Evolutionary conservation across 176 grass and related monocot species (phyloP).

Genomic region (Lolium rigidum): DNA sequence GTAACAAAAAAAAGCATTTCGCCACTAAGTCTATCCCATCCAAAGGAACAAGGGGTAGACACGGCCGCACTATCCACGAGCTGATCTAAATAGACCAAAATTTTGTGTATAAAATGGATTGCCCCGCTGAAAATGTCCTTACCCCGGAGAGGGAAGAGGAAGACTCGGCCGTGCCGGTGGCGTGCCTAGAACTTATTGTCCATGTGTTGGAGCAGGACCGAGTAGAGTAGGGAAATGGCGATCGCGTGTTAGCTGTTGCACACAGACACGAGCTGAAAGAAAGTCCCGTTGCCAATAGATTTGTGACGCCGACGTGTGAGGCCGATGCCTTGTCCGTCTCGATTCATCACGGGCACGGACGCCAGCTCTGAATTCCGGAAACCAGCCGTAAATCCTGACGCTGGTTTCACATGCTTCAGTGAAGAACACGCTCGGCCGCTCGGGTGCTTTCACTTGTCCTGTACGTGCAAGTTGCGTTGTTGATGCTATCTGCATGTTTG

Average conservation of each 20-base stretch:
- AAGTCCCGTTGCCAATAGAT: conserved; percentile 35
- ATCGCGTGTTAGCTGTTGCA: background rate
- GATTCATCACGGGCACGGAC: background rate
- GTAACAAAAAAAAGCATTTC: too few species aligned
- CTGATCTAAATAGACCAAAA: too few species aligned
- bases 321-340: background rate
- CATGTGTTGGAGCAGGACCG: background rate
- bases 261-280: background rate
- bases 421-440: too few species aligned
- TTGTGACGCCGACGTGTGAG: conserved; percentile 29
- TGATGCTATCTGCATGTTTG: conserved; percentile 6
- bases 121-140: background rate
- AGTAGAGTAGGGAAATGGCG: background rate
- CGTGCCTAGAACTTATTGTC: background rate
- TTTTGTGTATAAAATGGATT: too few species aligned
- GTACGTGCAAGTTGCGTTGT: background rate
- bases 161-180: background rate
- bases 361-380: background rate
- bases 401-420: background rate
- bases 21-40: too few species aligned
- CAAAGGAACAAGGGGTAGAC: too few species aligned
- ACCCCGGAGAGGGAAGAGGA: too few species aligned
- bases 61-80: too few species aligned
- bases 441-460: background rate
- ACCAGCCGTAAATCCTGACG: conserved; percentile 14